Evolutionary conservation across 768 basidiomycete species (phyloP).

Genomic region (Xerocomus potaroensis): DNA sequence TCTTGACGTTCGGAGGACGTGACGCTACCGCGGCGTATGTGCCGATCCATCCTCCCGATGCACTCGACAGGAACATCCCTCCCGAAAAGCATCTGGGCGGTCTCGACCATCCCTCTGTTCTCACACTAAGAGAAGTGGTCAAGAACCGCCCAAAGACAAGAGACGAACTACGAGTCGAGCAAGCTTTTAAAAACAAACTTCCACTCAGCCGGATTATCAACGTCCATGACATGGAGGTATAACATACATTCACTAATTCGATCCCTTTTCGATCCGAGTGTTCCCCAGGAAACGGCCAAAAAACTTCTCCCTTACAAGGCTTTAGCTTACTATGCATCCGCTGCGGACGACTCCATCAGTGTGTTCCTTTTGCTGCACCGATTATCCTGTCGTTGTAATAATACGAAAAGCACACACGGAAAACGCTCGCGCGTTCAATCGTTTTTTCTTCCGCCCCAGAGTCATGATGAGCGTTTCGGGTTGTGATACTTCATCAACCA

Average conservation of each 20-base stretch:
- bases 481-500: conserved; percentile 66
- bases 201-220: conserved; percentile 68
- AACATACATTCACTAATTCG: background rate
- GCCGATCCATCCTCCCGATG: conserved; percentile 82
- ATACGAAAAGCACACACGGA: conserved; percentile 49
- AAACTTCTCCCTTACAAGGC: conserved; percentile 71
- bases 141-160: conserved; percentile 50
- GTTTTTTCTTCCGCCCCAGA: conserved; percentile 85
- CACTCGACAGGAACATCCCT: conserved; percentile 68
- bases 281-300: conserved; percentile 61
- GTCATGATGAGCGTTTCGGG: conserved; percentile 65
- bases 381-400: conserved; percentile 13
- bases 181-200: conserved; percentile 57
- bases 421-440: conserved; percentile 75
- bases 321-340: conserved; percentile 80
- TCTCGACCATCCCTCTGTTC: conserved; percentile 46
- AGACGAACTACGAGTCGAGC: conserved; percentile 66
- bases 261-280: background rate
- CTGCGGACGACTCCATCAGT: conserved; percentile 84
- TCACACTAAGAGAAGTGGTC: conserved; percentile 33
- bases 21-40: conserved; percentile 78
- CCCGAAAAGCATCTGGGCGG: conserved; percentile 69
- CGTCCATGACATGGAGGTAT: conserved; percentile 79
- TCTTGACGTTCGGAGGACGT: conserved; percentile 78
- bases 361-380: conserved; percentile 23